A percentile compares a stretch with the other conserved stretches of the same genome.
These are phyloP conservation scores for Kodamaea nitidulidarum DNA, from an alignment of 805 yeast genomes.

Conservation along the genomic window DNA sequence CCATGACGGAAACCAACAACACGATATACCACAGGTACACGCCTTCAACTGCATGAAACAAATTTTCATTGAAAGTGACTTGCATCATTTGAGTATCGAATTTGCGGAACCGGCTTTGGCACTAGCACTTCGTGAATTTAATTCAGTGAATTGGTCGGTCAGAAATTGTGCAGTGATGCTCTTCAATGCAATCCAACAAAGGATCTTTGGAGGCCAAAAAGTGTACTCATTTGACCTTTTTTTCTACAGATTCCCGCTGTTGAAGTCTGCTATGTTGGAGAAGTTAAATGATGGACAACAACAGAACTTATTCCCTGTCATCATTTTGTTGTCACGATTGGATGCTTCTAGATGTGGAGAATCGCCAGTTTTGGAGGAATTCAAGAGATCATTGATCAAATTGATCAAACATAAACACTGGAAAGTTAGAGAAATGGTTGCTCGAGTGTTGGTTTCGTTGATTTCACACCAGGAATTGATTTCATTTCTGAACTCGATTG, in stretches of 20 bases:
- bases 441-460: slow-evolving; percentile 59
- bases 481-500: slow-evolving; percentile 21
- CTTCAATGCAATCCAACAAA: slow-evolving; percentile 76
- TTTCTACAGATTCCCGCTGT: slow-evolving; percentile 58
- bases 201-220: slow-evolving; percentile 65
- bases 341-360: slow-evolving; percentile 53
- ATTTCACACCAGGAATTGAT: slow-evolving; percentile 17
- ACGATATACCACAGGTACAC: slow-evolving; percentile 88
- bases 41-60: slow-evolving; percentile 83
- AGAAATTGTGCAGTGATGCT: slow-evolving; percentile 93
- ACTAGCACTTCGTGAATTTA: slow-evolving; percentile 59
- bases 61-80: slow-evolving; percentile 64
- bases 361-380: slow-evolving; percentile 45
- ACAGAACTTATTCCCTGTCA: slow-evolving; percentile 71
- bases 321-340: slow-evolving; percentile 58
- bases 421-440: slow-evolving; percentile 88
- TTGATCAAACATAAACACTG: slow-evolving; percentile 56
- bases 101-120: slow-evolving; percentile 57
- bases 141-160: slow-evolving; percentile 73
- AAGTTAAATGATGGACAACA: slow-evolving; percentile 23
- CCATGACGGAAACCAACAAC: slow-evolving; percentile 46
- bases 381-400: slow-evolving; percentile 32
- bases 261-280: slow-evolving; percentile 46
- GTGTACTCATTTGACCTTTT: slow-evolving; percentile 59
- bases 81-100: slow-evolving; percentile 50